phyloP scores from a whole-genome alignment of 2,329 filamentous ascomycete species.

The Diaporthe nobilis region DNA sequence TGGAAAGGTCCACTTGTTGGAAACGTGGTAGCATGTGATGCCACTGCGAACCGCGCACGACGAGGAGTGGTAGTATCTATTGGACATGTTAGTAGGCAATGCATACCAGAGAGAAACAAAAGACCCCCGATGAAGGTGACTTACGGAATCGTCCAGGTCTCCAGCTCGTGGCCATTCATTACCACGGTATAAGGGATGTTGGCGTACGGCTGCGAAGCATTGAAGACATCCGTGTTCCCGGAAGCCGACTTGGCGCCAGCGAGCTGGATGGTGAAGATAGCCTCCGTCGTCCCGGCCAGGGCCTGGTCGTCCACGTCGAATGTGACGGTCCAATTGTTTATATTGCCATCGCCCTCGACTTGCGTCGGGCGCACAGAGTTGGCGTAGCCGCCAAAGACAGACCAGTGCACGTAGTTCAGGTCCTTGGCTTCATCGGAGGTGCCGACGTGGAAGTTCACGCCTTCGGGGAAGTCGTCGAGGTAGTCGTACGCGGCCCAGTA shows the following conservation, averaged over 20 bases:
- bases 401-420: slow-evolving; percentile 77
- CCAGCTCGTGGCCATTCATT: slow-evolving; percentile 58
- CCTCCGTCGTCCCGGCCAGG: slow-evolving; percentile 58
- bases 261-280: slow-evolving; percentile 74
- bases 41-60: slow-evolving; percentile 74
- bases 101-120: background rate
- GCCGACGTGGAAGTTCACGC: slow-evolving; percentile 71
- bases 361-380: slow-evolving; percentile 61
- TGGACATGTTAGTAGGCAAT: background rate
- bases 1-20: slow-evolving; percentile 72
- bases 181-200: slow-evolving; percentile 65
- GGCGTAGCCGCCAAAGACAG: slow-evolving; percentile 70
- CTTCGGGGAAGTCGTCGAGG: slow-evolving; percentile 69
- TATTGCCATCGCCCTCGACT: slow-evolving; percentile 59
- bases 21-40: slow-evolving; percentile 73
- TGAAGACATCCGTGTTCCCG: slow-evolving; percentile 73
- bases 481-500: slow-evolving; percentile 76
- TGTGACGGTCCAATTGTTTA: slow-evolving; percentile 73
- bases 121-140: background rate
- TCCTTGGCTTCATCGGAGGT: slow-evolving; percentile 62
- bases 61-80: slow-evolving; percentile 66
- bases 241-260: slow-evolving; percentile 74
- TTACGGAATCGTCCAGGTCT: slow-evolving; percentile 71
- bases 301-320: slow-evolving; percentile 63
- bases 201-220: slow-evolving; percentile 64